Base-by-base conservation (phyloP, 208 protist genomes). In the Strigomonas culicis region DNA sequence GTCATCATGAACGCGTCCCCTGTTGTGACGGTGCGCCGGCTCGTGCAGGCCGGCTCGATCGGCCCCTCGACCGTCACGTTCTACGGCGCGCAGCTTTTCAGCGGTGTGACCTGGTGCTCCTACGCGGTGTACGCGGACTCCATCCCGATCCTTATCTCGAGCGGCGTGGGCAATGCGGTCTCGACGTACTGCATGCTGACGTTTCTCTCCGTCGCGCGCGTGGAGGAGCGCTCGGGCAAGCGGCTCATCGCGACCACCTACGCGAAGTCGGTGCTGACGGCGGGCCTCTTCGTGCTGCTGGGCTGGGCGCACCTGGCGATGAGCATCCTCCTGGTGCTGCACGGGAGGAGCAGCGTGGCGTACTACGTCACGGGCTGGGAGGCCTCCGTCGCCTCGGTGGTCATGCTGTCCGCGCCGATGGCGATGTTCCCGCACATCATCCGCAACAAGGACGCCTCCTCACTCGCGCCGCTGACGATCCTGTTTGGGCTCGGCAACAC, bases 321-420 rank as follows among this genome's bases (percentile, higher is more conserved):
- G 0, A 46, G 53, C 6, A 17, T 72, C 22, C 22, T 62, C 19
- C 43, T 59, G 0, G 50, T 61, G 17, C 1, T 61, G 0, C 24
- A n/a, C 28, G 36, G 49, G 27, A 60, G 47, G 34, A 22, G 24
- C 2, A 6, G 8, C 15, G n/a, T 24, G 24, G 66, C 43, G 7
- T 44, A 49, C 21, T 34, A 22, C n/a, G 22, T 72, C 19, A 72
- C 52, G 22, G 68, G 61, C 24, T 30, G 67, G n/a, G 58, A 61
- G 41, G 68, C 43, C 4, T 63, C 59, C 43, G 1, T 52, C 22
- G 39, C 28, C 11, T 74, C 68, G 36, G 50, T 74, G 17, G 30
- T 68, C 27, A 74, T 74, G 68, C 55, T 74, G 21, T 58, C 41
- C 30, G 50, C 68, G 10, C 68, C 68, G 39, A 28, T 74, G 2